Conservation (phyloP, 2,329 filamentous ascomycete species). For the Thelonectria olida region DNA sequence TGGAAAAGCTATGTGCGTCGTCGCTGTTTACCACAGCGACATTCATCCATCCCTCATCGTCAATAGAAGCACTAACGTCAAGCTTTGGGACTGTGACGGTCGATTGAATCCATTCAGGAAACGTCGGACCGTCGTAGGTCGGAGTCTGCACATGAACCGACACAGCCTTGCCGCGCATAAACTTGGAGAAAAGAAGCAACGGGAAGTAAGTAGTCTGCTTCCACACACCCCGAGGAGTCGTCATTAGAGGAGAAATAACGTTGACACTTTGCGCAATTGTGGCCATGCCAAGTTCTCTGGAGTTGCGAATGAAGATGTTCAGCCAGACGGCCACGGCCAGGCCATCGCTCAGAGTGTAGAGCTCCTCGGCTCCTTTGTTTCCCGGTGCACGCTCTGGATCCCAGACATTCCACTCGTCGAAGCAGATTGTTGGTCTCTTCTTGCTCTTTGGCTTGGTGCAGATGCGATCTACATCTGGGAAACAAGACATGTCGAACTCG, state of each 20-base stretch:
- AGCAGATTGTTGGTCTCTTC: constrained; percentile 72
- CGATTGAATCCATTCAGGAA: constrained; percentile 69
- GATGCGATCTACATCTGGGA: constrained; percentile 64
- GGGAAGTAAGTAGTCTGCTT: constrained; percentile 82
- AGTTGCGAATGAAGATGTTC: constrained; percentile 78
- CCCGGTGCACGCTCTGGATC: constrained; percentile 75
- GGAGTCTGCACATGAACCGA: constrained; percentile 69
- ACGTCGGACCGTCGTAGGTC: constrained; percentile 71
- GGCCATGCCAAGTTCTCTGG: constrained; percentile 75
- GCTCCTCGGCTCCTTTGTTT: constrained; percentile 75
- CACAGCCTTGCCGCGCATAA: constrained; percentile 76
- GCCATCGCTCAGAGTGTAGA: constrained; percentile 77
- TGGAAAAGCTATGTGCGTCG: constrained; percentile 65
- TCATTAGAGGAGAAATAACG: constrained; percentile 80
- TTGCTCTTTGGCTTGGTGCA: constrained; percentile 67
- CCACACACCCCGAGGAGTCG: constrained; percentile 66
- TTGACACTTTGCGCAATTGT: constrained; percentile 81
- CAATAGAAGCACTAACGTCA: constrained; percentile 69
- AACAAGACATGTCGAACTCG: constrained; percentile 25
- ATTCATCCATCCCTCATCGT: constrained; percentile 66
- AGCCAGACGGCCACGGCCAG: constrained; percentile 77
- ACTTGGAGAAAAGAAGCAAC: constrained; percentile 60
- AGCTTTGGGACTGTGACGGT: constrained; percentile 74
- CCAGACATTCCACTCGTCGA: constrained; percentile 88
- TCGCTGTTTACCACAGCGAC: constrained; percentile 77